Percentiles rank a stretch among this genome's conserved stretches.
Evolutionary conservation across 495 filamentous ascomycete species (phyloP).

Genomic region (Evernia prunastri): DNA sequence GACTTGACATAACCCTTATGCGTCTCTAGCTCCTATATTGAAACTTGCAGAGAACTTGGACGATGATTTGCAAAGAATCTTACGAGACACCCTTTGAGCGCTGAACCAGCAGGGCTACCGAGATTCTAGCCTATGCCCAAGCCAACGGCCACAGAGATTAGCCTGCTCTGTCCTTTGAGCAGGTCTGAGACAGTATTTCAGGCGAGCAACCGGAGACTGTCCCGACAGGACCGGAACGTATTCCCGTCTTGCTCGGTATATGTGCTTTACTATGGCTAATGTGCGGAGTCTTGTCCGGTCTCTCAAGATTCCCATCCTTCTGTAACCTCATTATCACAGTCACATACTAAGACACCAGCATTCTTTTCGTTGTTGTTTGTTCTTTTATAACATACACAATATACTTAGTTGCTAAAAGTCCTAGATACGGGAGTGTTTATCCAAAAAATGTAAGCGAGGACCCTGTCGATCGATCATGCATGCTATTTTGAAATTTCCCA

Average conservation of each 20-base stretch:
- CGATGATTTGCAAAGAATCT: not conserved
- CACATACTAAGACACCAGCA: not conserved
- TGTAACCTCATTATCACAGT: not conserved
- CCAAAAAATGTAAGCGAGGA: constrained; percentile 1
- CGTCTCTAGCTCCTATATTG: not conserved
- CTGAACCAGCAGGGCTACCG: not conserved
- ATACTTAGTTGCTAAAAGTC: not conserved
- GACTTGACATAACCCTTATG: not conserved
- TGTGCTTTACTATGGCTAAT: not conserved
- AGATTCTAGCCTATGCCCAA: not conserved
- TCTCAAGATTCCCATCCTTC: not conserved
- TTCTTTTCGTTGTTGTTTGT: not conserved
- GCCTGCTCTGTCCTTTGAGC: not conserved
- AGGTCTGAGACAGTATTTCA: not conserved
- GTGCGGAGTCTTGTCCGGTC: not conserved
- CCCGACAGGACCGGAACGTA: not conserved
- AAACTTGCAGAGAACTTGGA: not conserved
- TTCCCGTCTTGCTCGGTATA: not conserved
- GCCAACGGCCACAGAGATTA: not conserved
- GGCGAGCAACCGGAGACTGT: not conserved
- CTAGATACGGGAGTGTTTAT: not conserved
- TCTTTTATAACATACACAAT: not conserved
- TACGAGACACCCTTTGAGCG: not conserved
- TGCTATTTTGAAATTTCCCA: not conserved
- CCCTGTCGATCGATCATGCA: constrained; percentile 7